Conservation (phyloP, 1,139 yeast species). For the Saccharomyces hybrid region DNA sequence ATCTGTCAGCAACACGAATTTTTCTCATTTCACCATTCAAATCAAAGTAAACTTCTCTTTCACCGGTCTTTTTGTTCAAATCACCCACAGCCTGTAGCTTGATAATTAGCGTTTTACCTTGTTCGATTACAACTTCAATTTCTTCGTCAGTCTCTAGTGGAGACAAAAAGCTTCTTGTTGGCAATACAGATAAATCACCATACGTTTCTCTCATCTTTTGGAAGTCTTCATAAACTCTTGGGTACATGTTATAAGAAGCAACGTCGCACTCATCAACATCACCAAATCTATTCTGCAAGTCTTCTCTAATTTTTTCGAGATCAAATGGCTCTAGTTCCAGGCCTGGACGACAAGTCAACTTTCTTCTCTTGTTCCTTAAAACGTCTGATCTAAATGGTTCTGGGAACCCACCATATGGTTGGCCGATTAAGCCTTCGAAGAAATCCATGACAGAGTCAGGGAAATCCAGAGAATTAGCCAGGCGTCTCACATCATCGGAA, state of each 20-base stretch:
- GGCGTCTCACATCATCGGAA: constrained; percentile 71
- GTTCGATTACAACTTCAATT: constrained; percentile 76
- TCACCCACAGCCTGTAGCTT: constrained; percentile 90
- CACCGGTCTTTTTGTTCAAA: constrained; percentile 71
- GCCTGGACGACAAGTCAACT: constrained; percentile 84
- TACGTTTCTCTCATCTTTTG: constrained; percentile 62
- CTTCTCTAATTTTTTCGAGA: constrained; percentile 58
- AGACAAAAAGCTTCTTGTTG: constrained; percentile 79
- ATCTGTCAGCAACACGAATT: constrained; percentile 81
- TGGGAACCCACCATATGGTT: constrained; percentile 98
- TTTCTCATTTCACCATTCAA: constrained; percentile 96
- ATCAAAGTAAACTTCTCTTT: constrained; percentile 92
- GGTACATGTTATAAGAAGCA: constrained; percentile 94
- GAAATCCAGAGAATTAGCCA: constrained; percentile 88
- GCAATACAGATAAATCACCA: constrained; percentile 88
- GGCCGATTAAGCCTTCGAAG: constrained; percentile 97
- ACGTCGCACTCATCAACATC: constrained; percentile 73
- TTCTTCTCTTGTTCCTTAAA: constrained; percentile 79
- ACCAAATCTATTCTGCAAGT: constrained; percentile 53
- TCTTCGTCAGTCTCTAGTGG: constrained; percentile 83
- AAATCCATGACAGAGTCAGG: constrained; percentile 95
- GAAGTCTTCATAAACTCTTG: constrained; percentile 87
- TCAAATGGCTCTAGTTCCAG: constrained; percentile 76
- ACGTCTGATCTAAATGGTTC: constrained; percentile 91
- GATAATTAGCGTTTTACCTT: constrained; percentile 86